These are phyloP conservation scores for Cladophialophora immunda DNA, from an alignment of 2,329 filamentous ascomycete species.

Conservation along the genomic window DNA sequence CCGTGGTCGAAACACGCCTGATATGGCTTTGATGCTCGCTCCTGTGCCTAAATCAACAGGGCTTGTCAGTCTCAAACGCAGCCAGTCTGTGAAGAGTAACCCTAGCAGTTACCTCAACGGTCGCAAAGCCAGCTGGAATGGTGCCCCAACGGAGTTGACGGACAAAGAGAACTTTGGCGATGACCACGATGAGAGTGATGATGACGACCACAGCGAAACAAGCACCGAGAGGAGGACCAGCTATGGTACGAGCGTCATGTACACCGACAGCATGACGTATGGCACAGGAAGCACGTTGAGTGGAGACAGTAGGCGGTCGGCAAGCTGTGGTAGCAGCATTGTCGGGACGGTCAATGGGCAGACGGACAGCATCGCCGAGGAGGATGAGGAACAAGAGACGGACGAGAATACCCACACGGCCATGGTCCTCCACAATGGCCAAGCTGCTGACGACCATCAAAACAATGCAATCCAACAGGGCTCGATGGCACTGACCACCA, in stretches of 20 bases:
- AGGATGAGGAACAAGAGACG: slow-evolving; percentile 44
- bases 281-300: slow-evolving; percentile 52
- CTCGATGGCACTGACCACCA: slow-evolving; percentile 27
- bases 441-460: slow-evolving; percentile 12
- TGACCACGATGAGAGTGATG: slow-evolving; percentile 53
- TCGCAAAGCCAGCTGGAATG: slow-evolving; percentile 76
- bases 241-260: slow-evolving; percentile 44
- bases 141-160: slow-evolving; percentile 47
- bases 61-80: slow-evolving; percentile 73
- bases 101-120: slow-evolving; percentile 56
- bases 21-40: slow-evolving; percentile 44
- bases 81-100: slow-evolving; percentile 77
- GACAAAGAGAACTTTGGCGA: slow-evolving; percentile 74
- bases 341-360: slow-evolving; percentile 46
- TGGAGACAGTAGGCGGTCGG: slow-evolving; percentile 42
- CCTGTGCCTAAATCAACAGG: slow-evolving; percentile 45
- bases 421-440: slow-evolving; percentile 30
- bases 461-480: slow-evolving; percentile 26
- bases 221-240: slow-evolving; percentile 57
- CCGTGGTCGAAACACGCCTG: slow-evolving; percentile 56
- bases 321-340: slow-evolving; percentile 52
- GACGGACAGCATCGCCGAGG: slow-evolving; percentile 41
- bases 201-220: slow-evolving; percentile 59
- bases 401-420: slow-evolving; percentile 33
- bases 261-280: slow-evolving; percentile 53